Percentiles rank a stretch among this genome's conserved stretches.
phyloP scores from a whole-genome alignment of 2,329 filamentous ascomycete genomes.

The Epichloe scottii region DNA sequence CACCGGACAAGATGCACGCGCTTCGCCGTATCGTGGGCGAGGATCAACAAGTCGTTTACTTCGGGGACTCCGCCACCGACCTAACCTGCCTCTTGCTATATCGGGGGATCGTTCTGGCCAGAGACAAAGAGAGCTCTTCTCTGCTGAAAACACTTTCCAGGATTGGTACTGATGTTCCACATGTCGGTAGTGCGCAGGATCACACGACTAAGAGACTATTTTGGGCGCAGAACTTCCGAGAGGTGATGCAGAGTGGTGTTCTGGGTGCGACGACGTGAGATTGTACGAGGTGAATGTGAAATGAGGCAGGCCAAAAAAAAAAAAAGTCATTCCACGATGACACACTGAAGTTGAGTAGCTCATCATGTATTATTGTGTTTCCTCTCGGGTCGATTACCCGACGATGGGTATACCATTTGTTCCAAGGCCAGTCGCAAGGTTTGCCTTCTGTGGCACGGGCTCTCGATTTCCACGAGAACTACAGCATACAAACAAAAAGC shows the following conservation, averaged over 20 bases:
- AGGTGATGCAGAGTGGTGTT: constrained; percentile 21
- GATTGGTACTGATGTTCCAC: constrained; percentile 25
- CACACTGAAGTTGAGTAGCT: no score
- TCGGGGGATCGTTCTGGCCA: constrained; percentile 34
- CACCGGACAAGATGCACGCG: constrained; percentile 33
- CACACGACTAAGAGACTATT: constrained; percentile 12
- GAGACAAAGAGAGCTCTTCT: constrained; percentile 18
- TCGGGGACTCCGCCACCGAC: constrained; percentile 46
- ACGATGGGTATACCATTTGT: no score
- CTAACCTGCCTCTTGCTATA: constrained; percentile 35
- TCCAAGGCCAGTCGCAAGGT: no score
- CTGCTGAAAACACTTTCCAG: constrained; percentile 26
- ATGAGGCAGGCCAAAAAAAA: no score
- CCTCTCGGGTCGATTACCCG: no score
- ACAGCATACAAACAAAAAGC: no score
- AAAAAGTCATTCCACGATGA: no score
- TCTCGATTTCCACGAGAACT: no score
- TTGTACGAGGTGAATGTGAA: neutral
- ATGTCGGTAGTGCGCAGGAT: constrained; percentile 16
- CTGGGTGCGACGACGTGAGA: constrained; percentile 1
- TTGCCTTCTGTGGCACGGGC: no score
- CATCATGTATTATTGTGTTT: no score
- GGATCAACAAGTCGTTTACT: constrained; percentile 30
- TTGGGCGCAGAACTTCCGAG: constrained; percentile 32
- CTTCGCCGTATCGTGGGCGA: constrained; percentile 19